Evolutionary conservation across 768 basidiomycete genomes (phyloP).

Genomic region (Russula earlei): DNA sequence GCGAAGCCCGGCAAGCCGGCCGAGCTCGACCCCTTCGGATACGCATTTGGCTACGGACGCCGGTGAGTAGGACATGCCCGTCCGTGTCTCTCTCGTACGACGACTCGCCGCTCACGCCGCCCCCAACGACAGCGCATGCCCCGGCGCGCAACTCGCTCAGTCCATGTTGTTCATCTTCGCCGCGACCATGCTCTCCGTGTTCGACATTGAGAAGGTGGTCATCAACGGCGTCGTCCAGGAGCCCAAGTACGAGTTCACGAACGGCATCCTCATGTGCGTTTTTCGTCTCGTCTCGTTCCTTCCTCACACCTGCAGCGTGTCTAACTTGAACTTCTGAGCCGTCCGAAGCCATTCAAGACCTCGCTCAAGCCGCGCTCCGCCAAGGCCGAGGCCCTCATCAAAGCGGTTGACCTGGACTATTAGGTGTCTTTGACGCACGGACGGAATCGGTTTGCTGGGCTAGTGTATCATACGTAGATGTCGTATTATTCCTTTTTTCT

Average conservation of each 20-base stretch:
- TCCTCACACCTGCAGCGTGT: background rate
- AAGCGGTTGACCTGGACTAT: conserved; percentile 9
- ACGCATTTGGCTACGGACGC: conserved; percentile 24
- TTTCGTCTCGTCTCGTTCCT: background rate
- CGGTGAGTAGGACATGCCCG: conserved; percentile 10
- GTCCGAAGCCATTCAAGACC: conserved; percentile 22
- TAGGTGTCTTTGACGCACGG: no score
- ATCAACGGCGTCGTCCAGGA: conserved; percentile 18
- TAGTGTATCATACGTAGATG: no score
- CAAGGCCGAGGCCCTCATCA: conserved; percentile 16
- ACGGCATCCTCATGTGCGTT: conserved; percentile 18
- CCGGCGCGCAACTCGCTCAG: conserved; percentile 19
- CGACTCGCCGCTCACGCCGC: background rate
- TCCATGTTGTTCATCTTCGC: conserved; percentile 19
- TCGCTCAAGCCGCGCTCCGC: conserved; percentile 19
- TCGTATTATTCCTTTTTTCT: no score
- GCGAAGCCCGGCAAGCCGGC: conserved; percentile 11
- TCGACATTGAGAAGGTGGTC: conserved; percentile 15
- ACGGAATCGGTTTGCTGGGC: no score
- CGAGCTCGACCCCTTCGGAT: conserved; percentile 19
- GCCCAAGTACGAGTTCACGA: conserved; percentile 11
- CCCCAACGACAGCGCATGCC: conserved; percentile 11
- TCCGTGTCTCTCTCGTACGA: background rate
- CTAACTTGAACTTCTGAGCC: background rate
- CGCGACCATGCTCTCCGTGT: conserved; percentile 18